A percentile compares a stretch with the other conserved stretches of the same genome.
Evolutionary conservation across 352 stramenopile species (phyloP).

Genomic region (Phytophthora litchii): DNA sequence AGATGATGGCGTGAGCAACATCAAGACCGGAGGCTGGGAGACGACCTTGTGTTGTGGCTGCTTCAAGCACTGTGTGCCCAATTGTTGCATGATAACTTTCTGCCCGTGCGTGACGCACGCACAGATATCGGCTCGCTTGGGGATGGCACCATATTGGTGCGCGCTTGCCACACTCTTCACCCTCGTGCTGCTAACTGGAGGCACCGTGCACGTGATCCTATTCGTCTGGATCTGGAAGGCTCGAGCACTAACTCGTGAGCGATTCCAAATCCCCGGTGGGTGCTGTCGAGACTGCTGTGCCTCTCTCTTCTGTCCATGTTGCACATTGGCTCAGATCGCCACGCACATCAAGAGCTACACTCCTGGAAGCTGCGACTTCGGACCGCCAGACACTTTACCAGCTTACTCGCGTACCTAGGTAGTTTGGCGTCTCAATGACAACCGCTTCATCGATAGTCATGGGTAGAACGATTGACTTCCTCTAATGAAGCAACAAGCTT

Average conservation of each 20-base stretch:
- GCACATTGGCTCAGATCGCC: slow-evolving; percentile 57
- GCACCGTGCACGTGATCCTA: slow-evolving; percentile 35
- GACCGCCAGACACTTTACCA: slow-evolving; percentile 38
- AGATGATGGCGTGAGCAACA: slow-evolving; percentile 13
- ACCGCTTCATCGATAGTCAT: too few relatives aligned
- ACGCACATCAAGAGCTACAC: slow-evolving; percentile 64
- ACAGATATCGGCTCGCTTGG: slow-evolving; percentile 43
- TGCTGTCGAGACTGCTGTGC: slow-evolving; percentile 34
- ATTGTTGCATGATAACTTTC: slow-evolving; percentile 51
- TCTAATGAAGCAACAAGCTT: too few relatives aligned
- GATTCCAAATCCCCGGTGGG: slow-evolving; percentile 35
- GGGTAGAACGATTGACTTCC: too few relatives aligned
- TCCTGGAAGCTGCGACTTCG: slow-evolving; percentile 49
- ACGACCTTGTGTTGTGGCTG: slow-evolving; percentile 41
- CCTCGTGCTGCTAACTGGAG: slow-evolving; percentile 24
- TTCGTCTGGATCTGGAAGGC: slow-evolving; percentile 40
- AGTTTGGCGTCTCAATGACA: too few relatives aligned
- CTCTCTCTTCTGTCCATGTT: slow-evolving; percentile 43
- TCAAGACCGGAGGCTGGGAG: slow-evolving; percentile 34
- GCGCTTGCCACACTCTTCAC: slow-evolving; percentile 35
- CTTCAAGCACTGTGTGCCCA: slow-evolving; percentile 51
- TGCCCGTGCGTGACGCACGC: slow-evolving; percentile 48
- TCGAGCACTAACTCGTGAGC: slow-evolving; percentile 23
- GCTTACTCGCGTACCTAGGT: slow-evolving; percentile 20
- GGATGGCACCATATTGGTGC: slow-evolving; percentile 33